These are phyloP conservation scores for Naumovozyma baii DNA, from an alignment of 805 yeast genomes.

Conservation along the genomic window DNA sequence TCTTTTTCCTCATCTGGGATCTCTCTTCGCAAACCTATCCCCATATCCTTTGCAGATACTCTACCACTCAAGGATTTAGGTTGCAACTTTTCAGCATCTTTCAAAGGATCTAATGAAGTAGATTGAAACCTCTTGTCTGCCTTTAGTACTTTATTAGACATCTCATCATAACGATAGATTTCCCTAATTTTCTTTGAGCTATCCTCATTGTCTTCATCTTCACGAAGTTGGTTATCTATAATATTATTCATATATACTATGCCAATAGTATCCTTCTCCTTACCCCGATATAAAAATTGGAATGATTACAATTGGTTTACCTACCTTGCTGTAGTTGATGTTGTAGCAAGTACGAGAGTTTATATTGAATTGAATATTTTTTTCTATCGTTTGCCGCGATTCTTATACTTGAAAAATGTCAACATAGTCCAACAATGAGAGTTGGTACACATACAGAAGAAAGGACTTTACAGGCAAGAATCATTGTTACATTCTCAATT, in stretches of 20 bases:
- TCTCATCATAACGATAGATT: slow-evolving; percentile 53
- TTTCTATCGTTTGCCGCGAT: not conserved
- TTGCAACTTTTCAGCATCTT: slow-evolving; percentile 43
- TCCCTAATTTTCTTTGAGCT: slow-evolving; percentile 20
- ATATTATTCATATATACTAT: too few species aligned
- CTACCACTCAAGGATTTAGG: slow-evolving; percentile 70
- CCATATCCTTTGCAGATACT: slow-evolving; percentile 64
- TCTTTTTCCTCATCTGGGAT: slow-evolving; percentile 10
- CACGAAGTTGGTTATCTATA: slow-evolving; percentile 5
- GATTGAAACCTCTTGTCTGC: slow-evolving; percentile 46
- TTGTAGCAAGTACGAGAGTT: too few species aligned
- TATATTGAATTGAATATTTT: too few species aligned
- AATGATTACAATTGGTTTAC: too few species aligned
- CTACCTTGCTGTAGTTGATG: too few species aligned
- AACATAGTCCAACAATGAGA: too few species aligned
- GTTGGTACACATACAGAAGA: too few species aligned
- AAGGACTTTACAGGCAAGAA: too few species aligned
- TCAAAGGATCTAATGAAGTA: slow-evolving; percentile 30
- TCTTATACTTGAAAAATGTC: not conserved
- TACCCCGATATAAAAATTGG: too few species aligned
- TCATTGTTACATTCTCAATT: too few species aligned
- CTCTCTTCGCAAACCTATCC: slow-evolving; percentile 28
- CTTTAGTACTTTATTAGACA: slow-evolving; percentile 66
- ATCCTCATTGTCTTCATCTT: slow-evolving; percentile 8
- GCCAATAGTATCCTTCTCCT: too few species aligned